A percentile compares a stretch with the other conserved stretches of the same genome.
These are phyloP conservation scores for Grifola frondosa DNA, from an alignment of 1,284 basidiomycete genomes.

Conservation along the genomic window DNA sequence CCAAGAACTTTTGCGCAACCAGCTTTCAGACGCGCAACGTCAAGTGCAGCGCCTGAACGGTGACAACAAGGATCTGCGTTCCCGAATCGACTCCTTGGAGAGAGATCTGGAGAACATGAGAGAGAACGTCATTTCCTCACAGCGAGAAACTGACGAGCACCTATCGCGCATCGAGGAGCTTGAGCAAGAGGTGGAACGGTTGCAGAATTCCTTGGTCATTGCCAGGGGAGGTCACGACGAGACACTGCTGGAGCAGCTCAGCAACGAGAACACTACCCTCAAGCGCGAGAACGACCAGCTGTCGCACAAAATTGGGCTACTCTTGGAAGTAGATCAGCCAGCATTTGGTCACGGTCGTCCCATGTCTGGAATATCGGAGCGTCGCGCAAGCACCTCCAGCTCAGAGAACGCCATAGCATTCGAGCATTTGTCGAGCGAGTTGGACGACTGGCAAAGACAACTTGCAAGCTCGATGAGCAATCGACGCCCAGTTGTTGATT, in stretches of 20 bases:
- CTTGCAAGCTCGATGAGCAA: constrained; percentile 73
- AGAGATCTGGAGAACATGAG: constrained; percentile 72
- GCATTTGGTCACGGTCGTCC: constrained; percentile 62
- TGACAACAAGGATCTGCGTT: constrained; percentile 76
- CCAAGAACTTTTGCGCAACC: constrained; percentile 61
- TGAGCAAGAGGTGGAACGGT: constrained; percentile 76
- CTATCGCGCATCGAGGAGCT: constrained; percentile 75
- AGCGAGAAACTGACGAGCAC: constrained; percentile 75
- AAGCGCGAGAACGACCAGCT: constrained; percentile 83
- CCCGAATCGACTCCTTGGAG: constrained; percentile 73
- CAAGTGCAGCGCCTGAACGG: constrained; percentile 66
- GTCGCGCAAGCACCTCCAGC: constrained; percentile 71
- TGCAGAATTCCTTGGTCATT: constrained; percentile 74
- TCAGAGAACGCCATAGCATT: constrained; percentile 77
- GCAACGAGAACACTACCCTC: constrained; percentile 72
- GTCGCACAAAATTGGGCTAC: constrained; percentile 80
- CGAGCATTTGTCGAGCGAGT: constrained; percentile 71
- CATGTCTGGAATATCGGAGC: constrained; percentile 61
- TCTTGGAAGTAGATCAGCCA: constrained; percentile 82
- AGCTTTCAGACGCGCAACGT: constrained; percentile 70
- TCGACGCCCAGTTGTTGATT: constrained; percentile 68
- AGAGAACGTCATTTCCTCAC: constrained; percentile 70
- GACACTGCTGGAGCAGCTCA: constrained; percentile 71
- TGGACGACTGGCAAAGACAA: constrained; percentile 83
- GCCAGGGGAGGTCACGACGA: constrained; percentile 75